Evolutionary conservation across 2,329 filamentous ascomycete species (phyloP).

Genomic region (Calonectria naviculata): DNA sequence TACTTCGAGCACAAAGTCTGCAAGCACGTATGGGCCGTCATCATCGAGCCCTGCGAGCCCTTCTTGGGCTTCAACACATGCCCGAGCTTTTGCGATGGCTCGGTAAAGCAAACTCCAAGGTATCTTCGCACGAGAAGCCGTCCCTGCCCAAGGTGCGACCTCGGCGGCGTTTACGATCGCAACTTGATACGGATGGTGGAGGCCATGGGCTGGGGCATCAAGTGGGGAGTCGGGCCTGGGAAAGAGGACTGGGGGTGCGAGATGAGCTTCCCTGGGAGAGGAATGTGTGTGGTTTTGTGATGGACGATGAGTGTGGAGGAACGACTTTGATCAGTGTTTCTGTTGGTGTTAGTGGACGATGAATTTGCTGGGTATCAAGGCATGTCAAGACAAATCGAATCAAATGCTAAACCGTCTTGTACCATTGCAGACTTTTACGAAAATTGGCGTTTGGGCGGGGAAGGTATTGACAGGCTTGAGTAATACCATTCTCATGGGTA

Average conservation of each 20-base stretch:
- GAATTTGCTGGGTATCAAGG: background rate
- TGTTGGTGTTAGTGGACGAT: background rate
- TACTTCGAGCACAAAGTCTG: conserved; percentile 62
- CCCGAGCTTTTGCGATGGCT: conserved; percentile 52
- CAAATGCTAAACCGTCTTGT: background rate
- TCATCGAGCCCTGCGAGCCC: conserved; percentile 59
- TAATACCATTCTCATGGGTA: background rate
- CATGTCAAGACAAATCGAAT: background rate
- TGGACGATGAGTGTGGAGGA: background rate
- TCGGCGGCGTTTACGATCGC: conserved; percentile 56
- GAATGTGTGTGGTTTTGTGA: conserved; percentile 46
- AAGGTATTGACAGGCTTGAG: background rate
- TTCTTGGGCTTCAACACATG: conserved; percentile 64
- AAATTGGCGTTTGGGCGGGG: too few relatives aligned
- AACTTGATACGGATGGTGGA: conserved; percentile 60
- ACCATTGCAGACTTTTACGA: background rate
- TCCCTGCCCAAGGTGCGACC: conserved; percentile 55
- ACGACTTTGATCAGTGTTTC: background rate
- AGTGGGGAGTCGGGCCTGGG: conserved; percentile 59
- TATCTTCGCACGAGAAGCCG: conserved; percentile 49
- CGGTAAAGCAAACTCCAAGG: conserved; percentile 48
- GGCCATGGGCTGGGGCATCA: conserved; percentile 55
- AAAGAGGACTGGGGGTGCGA: conserved; percentile 51
- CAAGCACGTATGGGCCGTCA: conserved; percentile 63
- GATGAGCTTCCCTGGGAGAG: conserved; percentile 38